Evolutionary conservation across 768 basidiomycete genomes (phyloP).

Genomic region (Amanita molliuscula): DNA sequence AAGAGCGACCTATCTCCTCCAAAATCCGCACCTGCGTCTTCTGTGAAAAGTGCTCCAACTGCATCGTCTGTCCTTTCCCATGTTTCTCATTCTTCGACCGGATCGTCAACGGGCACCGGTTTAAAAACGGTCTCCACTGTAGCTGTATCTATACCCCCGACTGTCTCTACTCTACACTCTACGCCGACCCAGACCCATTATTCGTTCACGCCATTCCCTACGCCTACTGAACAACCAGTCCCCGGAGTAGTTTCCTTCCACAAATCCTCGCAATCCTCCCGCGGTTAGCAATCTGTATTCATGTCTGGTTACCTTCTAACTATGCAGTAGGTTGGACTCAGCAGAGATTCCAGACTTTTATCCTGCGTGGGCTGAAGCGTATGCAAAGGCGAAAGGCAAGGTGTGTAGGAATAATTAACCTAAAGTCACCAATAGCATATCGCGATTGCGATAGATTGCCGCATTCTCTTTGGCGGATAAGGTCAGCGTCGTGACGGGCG

Average conservation of each 20-base stretch:
- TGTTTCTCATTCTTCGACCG: not conserved
- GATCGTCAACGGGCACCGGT: not conserved
- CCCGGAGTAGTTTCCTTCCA: conserved; percentile 42
- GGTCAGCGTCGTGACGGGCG: conserved; percentile 52
- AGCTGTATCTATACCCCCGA: not conserved
- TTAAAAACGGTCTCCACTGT: not conserved
- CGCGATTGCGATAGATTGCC: conserved; percentile 26
- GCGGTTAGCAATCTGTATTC: conserved; percentile 22
- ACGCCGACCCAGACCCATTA: conserved; percentile 10
- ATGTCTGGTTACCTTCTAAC: not conserved
- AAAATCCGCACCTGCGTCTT: not conserved
- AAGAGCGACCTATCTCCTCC: not conserved
- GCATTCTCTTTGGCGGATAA: conserved; percentile 52
- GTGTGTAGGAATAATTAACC: conserved; percentile 16
- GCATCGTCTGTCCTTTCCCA: conserved; percentile 1
- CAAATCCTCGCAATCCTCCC: conserved; percentile 49
- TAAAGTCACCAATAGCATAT: not conserved
- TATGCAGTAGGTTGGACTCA: conserved; percentile 20
- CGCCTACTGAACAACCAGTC: conserved; percentile 44
- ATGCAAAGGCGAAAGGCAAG: conserved; percentile 44
- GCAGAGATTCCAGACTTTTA: conserved; percentile 34
- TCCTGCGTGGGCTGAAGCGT: conserved; percentile 50
- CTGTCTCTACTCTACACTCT: not conserved
- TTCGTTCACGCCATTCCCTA: conserved; percentile 50
- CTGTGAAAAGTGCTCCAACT: conserved; percentile 10